Base-by-base conservation (phyloP, 2,329 filamentous ascomycete genomes). In the Exophiala viscosa region DNA sequence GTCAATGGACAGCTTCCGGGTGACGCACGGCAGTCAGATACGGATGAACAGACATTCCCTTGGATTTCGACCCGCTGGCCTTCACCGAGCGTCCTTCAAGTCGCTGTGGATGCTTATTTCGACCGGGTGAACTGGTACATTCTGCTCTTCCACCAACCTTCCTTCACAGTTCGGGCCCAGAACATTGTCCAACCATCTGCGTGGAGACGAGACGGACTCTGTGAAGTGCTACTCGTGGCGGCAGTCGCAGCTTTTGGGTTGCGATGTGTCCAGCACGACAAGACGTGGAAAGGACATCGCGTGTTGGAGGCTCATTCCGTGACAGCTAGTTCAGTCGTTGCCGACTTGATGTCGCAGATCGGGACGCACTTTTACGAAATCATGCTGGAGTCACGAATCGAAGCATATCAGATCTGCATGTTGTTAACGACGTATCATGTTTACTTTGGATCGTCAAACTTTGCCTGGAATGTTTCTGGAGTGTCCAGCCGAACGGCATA, bases 81-180 rank as follows among this genome's bases (percentile, higher is more conserved):
- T 8, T 35, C 40, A 18, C 41, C n/a, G 34, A 46, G 14, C 35
- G 34, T 54, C 18, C 32, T 54, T 17, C 41, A 49, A 23, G 17
- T 43, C 41, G 51, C 46, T 1, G 42, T 62, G 3, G 60, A 63
- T 15, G 61, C 50, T 20, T 63, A 63, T 32, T 63, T 63, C 45
- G 50, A 60, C 15, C 45, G 61, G 35, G 48, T 62, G 18, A 52
- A 62, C 38, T 63, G 61, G 61, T 63, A 60, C 20, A 57, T 63
- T 13, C 50, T 60, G 57, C 51, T 54, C 28, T 49, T 54, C 45
- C 59, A 35, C 41, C 52, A 36, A 33, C 38, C 17, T 34, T 59
- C 41, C 41, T 58, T 44, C 31, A 40, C 32, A 8, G 17, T 35
- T 14, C 40, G 36, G 18, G 14, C 51, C 3, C 42, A 44, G 15